Percentiles rank a stretch among this genome's conserved stretches.
Conservation (phyloP, 192 early-diverging fungal species). For the Podochytrium sp. region DNA sequence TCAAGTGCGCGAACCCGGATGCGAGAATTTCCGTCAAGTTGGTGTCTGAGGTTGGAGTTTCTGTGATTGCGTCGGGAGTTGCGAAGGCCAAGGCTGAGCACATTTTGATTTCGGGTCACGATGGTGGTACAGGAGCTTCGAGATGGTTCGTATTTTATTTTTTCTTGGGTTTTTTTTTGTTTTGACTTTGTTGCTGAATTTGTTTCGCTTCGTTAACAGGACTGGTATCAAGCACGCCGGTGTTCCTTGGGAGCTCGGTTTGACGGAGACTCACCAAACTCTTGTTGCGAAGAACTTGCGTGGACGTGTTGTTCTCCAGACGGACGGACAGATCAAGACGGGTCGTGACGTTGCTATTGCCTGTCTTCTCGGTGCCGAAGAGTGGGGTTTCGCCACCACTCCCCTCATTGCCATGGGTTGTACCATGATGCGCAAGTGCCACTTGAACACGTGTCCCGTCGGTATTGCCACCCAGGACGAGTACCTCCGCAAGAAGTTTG, state of each 20-base stretch:
- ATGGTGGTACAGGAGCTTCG: constrained; percentile 97
- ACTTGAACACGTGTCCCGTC: constrained; percentile 91
- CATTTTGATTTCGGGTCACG: constrained; percentile 91
- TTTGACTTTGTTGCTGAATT: too few species aligned
- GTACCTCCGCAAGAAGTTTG: constrained; percentile 90
- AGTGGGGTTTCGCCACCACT: constrained; percentile 98
- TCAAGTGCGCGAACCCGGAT: constrained; percentile 89
- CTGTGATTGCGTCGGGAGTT: constrained; percentile 95
- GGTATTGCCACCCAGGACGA: constrained; percentile 98
- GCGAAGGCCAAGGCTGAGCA: constrained; percentile 97
- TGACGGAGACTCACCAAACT: constrained; percentile 99
- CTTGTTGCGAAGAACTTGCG: constrained; percentile 95
- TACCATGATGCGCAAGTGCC: constrained; percentile 90
- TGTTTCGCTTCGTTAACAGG: constrained; percentile 6
- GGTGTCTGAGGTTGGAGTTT: constrained; percentile 96
- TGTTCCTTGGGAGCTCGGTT: constrained; percentile 97
- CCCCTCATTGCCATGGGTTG: constrained; percentile 98
- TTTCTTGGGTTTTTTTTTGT: constrained; percentile 17
- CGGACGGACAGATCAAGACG: constrained; percentile 98
- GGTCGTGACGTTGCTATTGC: constrained; percentile 97
- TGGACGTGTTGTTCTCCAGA: constrained; percentile 94
- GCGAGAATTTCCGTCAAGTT: constrained; percentile 97
- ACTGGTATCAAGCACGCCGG: constrained; percentile 99
- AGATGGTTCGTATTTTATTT: constrained; percentile 58
- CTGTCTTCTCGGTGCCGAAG: constrained; percentile 96